Evolutionary conservation across 352 stramenopile species (phyloP), one percentile per base, ranked within the genome.

Genomic region (Phytophthora pisi): DNA sequence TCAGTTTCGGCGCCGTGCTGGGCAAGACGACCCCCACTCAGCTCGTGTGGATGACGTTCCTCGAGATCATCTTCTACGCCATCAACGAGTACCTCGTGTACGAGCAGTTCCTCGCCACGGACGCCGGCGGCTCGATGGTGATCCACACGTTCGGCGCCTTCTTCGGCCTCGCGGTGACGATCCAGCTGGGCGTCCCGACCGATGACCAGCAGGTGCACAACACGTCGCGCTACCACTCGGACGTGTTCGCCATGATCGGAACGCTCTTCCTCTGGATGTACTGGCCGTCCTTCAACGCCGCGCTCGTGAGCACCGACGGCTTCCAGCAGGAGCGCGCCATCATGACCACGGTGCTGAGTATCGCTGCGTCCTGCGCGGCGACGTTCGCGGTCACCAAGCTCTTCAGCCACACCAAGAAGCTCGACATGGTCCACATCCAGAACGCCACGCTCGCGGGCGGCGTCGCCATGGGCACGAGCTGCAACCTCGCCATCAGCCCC

Each of bases 201-300:
- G 18, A 40, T 1, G 3, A n/a, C 1, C 72, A 89, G 28, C 74
- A 88, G 56, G 46, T 63, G 24, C 82, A 88, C 66, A 90, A 88
- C 74, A 80, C 70, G 16, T 93, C 87, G 15, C 66, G 79, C 4
- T 92, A 92, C 69, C 79, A 81, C 47, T 89, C 82, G 36, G 84
- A 92, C 46, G 72, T 92, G 54, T 84, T 93, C 56, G 76, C 89
- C 4, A 89, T 97, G 74, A 90, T 97, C 66, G 89, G 89, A 6
- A 95, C 89, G 28, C 79, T 93, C 13, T 89, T 96, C 56, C 66
- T 95, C 40, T 97, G 89, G 89, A 91, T 95, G 70, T 97, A 88
- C 67, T 97, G 89, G 89, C 88, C 89, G 20, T 91, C 77, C 6
- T 97, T 97, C 77, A 93, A 95, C 51, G 74, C 80, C 1, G 88